A percentile compares a stretch with the other conserved stretches of the same genome.
Conservation (phyloP, 495 filamentous ascomycete genomes). For the Hypoxylon subgilvum region DNA sequence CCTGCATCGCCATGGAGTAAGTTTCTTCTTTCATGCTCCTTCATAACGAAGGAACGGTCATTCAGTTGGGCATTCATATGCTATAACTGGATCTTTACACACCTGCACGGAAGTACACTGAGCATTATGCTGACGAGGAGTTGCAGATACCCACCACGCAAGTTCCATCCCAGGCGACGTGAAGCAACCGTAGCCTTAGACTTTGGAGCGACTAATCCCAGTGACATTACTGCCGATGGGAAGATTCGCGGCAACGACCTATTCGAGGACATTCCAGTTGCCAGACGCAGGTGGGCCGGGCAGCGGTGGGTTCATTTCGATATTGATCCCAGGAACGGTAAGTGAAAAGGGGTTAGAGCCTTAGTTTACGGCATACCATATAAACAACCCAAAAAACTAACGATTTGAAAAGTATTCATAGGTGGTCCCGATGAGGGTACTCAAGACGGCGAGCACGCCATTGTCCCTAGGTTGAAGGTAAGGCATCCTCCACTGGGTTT, state of each 20-base stretch:
- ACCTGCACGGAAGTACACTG: not conserved
- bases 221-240: not conserved
- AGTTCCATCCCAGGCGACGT: slow-evolving; percentile 27
- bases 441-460: slow-evolving; percentile 17
- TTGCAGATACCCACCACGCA: slow-evolving; percentile 21
- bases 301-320: slow-evolving; percentile 31
- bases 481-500: not conserved
- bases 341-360: not conserved
- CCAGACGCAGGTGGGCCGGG: slow-evolving; percentile 7
- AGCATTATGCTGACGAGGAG: not conserved
- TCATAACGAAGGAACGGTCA: not conserved
- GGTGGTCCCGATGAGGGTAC: slow-evolving; percentile 4
- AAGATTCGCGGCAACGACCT: slow-evolving; percentile 12
- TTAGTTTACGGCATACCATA: not conserved
- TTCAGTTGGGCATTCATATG: not conserved
- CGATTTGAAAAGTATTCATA: slow-evolving; percentile 16
- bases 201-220: not conserved
- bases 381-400: slow-evolving; percentile 1
- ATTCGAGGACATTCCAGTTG: slow-evolving; percentile 16
- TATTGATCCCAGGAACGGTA: slow-evolving; percentile 30
- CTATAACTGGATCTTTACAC: too few species aligned
- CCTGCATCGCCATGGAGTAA: slow-evolving; percentile 30
- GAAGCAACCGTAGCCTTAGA: not conserved
- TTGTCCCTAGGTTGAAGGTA: slow-evolving; percentile 31
- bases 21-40: not conserved